Evolutionary conservation across 2,329 filamentous ascomycete genomes (phyloP), one percentile per base, ranked within the genome.

Genomic region (Scedosporium minutisporum): DNA sequence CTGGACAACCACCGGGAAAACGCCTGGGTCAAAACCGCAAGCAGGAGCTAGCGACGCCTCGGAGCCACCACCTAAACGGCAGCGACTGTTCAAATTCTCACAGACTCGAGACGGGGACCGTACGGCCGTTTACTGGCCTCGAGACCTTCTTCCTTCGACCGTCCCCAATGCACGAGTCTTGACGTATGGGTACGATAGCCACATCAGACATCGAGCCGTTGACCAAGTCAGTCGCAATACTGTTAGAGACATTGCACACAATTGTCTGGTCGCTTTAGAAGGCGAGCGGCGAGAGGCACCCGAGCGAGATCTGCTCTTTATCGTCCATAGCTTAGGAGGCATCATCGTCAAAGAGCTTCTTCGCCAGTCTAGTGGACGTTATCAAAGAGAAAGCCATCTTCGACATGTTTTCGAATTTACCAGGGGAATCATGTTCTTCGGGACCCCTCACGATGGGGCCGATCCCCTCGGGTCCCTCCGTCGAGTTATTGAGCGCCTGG

Each of bases 251-350:
- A 38, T 42, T 25, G 57, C 57, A 5, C 38, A 25, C 2, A 42
- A 59, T 42, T 42, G 38, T 4, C 25, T 58, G 1, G 16, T 41
- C 27, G n/a, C 55, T n/a, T 38, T 58, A 3, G 55, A 58, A 18
- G 16, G n/a, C 29, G 27, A n/a, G 27, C 55, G 55, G 16, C 55
- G 55, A 6, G 18, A 18, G 3, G 16, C 29, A 5, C 16, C 25
- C 3, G 29, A 21, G 55, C n/a, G 55, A n/a, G 16, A 29, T 25
- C n/a, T 59, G 9, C 38, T 48, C 9, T 48, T 48, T 18, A 59
- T 74, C 12, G 72, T 64, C 3, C 72, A 75, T 58, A 75, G 73
- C 60, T 68, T 75, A 1, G 73, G 73, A 1, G 72, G 73, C 0
- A 69, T 74, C 9, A 62, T 75, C n/a, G 67, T 72, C 42, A 74